Conservation (phyloP, 352 stramenopile genomes). For the Globisporangium alternatum region DNA sequence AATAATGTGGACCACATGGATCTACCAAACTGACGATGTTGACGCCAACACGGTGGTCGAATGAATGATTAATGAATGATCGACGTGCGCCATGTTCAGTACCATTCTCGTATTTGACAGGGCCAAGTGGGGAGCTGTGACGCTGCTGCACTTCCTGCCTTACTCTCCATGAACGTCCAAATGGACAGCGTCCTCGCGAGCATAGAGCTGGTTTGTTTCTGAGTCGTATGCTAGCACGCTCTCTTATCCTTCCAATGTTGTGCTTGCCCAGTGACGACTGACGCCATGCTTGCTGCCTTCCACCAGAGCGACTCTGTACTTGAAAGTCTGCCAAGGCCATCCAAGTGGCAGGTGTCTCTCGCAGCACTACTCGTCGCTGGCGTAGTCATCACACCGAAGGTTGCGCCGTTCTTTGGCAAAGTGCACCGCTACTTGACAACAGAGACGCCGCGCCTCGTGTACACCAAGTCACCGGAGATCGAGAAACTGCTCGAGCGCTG, state of each 20-base stretch:
- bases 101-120: background rate
- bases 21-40: too few species aligned
- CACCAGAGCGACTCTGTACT: background rate
- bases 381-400: background rate
- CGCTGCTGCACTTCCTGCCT: background rate
- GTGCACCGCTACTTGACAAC: conserved; percentile 27
- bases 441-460: conserved; percentile 41
- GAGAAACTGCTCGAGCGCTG: conserved; percentile 39
- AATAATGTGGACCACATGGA: too few species aligned
- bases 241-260: background rate
- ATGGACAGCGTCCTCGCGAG: background rate
- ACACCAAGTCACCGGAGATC: conserved; percentile 35
- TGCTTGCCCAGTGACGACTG: background rate
- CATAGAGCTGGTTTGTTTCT: background rate
- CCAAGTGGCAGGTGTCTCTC: conserved; percentile 1
- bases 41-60: too few species aligned
- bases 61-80: too few species aligned
- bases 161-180: background rate
- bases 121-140: background rate
- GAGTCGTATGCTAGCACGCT: background rate
- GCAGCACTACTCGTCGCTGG: conserved; percentile 4
- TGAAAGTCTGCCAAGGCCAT: background rate
- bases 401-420: background rate
- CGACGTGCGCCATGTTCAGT: too few species aligned
- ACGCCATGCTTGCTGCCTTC: background rate